These are phyloP conservation scores for Kodamaea alishanica DNA, from an alignment of 1,139 yeast species.

Conservation along the genomic window DNA sequence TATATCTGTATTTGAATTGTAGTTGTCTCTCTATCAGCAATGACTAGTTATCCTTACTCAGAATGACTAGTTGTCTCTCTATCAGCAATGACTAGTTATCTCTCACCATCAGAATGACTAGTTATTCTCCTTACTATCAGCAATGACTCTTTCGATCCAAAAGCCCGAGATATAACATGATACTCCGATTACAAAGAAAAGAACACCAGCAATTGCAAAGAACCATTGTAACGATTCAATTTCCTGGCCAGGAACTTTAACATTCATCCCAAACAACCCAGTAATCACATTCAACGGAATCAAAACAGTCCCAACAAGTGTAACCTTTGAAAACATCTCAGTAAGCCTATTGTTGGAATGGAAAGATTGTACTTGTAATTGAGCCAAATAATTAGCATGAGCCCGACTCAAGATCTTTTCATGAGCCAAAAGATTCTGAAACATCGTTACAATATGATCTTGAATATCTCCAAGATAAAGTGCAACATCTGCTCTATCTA, in stretches of 20 bases:
- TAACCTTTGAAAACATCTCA: conserved; percentile 21
- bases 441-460: conserved; percentile 27
- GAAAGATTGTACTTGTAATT: conserved; percentile 24
- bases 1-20: too few relatives aligned
- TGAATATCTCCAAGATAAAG: conserved; percentile 20
- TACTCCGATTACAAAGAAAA: conserved; percentile 11
- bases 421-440: conserved; percentile 22
- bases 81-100: too few relatives aligned
- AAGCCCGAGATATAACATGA: background rate
- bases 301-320: conserved; percentile 23
- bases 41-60: too few relatives aligned
- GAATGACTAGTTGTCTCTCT: too few relatives aligned
- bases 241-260: conserved; percentile 18
- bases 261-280: conserved; percentile 27
- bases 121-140: background rate
- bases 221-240: conserved; percentile 11
- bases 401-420: conserved; percentile 24
- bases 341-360: conserved; percentile 21
- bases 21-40: too few relatives aligned
- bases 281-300: conserved; percentile 23
- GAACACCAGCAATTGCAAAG: conserved; percentile 17
- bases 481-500: conserved; percentile 16
- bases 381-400: conserved; percentile 25
- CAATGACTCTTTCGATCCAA: conserved; percentile 3
- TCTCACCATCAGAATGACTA: too few relatives aligned